Percentiles rank a stretch among this genome's conserved stretches.
phyloP scores from a whole-genome alignment of 768 basidiomycete species.

The Suillus americanus region DNA sequence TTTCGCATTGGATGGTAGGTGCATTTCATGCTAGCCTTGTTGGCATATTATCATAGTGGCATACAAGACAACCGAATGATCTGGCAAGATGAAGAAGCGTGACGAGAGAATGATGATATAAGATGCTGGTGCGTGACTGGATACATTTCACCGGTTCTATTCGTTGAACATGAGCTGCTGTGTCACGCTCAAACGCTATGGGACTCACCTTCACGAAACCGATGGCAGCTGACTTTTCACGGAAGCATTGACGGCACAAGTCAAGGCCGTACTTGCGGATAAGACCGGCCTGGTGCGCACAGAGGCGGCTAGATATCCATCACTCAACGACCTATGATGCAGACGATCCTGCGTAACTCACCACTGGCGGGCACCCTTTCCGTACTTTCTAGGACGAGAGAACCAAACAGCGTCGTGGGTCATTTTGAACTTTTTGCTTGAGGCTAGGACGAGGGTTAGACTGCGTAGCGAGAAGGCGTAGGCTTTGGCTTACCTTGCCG shows the following conservation, averaged over 20 bases:
- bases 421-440: constrained; percentile 52
- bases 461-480: neutral
- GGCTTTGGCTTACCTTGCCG: constrained; percentile 20
- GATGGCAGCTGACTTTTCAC: constrained; percentile 90
- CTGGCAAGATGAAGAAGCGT: neutral
- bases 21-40: constrained; percentile 11
- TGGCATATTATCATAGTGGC: constrained; percentile 20
- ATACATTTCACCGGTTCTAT: constrained; percentile 45
- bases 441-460: constrained; percentile 4
- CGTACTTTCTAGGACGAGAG: constrained; percentile 91
- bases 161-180: constrained; percentile 5
- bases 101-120: constrained; percentile 7
- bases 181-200: neutral
- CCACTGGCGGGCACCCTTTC: constrained; percentile 96
- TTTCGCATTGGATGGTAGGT: neutral
- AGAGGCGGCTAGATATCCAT: constrained; percentile 72
- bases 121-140: constrained; percentile 9
- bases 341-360: constrained; percentile 37
- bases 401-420: constrained; percentile 99
- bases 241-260: constrained; percentile 98
- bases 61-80: constrained; percentile 16
- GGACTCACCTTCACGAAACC: constrained; percentile 87
- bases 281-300: constrained; percentile 96
- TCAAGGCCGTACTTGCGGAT: constrained; percentile 97
- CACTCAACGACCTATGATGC: neutral